Evolutionary conservation across 1,284 basidiomycete species (phyloP), one percentile per base, ranked within the genome.

Genomic region (Leccinum pseudoinsigne): DNA sequence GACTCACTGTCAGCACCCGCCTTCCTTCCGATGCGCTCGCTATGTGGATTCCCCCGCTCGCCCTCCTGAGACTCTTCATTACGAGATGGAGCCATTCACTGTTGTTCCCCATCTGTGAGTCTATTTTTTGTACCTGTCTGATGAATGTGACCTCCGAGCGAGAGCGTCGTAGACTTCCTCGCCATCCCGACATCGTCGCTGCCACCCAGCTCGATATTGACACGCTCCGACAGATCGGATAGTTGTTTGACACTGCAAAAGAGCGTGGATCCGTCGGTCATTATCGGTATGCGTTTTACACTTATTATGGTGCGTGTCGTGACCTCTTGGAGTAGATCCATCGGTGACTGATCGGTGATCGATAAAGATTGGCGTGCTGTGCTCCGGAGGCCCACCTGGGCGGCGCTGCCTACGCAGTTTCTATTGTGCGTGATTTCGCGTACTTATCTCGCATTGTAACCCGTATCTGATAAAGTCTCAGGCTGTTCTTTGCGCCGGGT

Each of bases 51-150:
- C 81, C 90, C 3, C 94, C 97, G 0, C 80, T 98, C 23, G 78
- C 75, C 4, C 81, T 98, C 7, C 80, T 98, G 56, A 83, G 95
- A 55, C 63, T 94, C 6, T 91, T 98, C 74, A 97, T 94, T 0
- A 81, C 88, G 58, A 85, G 83, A 63, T 94, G 83, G 77, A 86
- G 91, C 61, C 94, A 98, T 75, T 95, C 97, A 69, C 85, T 98
- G 60, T 84, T 98, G 68, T 96, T 98, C 74, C 97, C 97, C 1
- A 78, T 88, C 21, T 99, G 90, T 92, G 65, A 71, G 89, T 84
- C 21, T 18, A n/a, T 11, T 11, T 21, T 55, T 28, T 28, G 55
- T 56, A 16, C 8, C 21, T 36, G 12, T 34, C 18, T 3, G 21
- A 34, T 18, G 18, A 31, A 36, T 16, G 11, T 34, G 31, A 14